Base-by-base conservation (phyloP, 495 filamentous ascomycete species). In the Evernia prunastri region DNA sequence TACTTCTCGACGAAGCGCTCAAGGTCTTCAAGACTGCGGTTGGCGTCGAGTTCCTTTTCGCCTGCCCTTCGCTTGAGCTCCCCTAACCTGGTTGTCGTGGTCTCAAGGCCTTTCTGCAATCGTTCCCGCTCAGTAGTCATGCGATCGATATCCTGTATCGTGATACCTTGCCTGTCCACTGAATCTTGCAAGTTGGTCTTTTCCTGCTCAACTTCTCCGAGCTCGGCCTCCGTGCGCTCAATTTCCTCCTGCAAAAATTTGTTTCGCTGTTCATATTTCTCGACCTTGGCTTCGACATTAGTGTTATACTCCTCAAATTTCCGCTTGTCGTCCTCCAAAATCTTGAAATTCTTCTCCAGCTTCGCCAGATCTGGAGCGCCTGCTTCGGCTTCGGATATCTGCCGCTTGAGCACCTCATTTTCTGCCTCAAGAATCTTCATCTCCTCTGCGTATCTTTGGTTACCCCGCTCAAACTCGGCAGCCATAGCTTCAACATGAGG, bases 71-170 rank as follows among this genome's bases (percentile, higher is more conserved):
- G 82, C 72, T 95, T 93, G 17, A 86, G 81, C 65, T 97, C 94
- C 63, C 93, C 90, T 2, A 96, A 80, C 62, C 90, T 81, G 65
- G 79, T 75, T 25, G 82, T 78, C 0, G 91, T 88, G 15, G 87
- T 81, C 63, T 95, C 89, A 58, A 96, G 86, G 45, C 84, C 88
- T 69, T 87, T 93, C 59, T 94, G 89, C 39, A 97, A 82, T 17
- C 95, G 87, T 71, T 97, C 94, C 39, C 92, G 86, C 73, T 97
- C 94, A 27, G 87, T 86, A 67, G 90, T 96, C 93, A 99, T 96
- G 70, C 92, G 92, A 80, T 99, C 94, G 73, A 99, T 97, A 79
- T 97, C 95, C 73, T 90, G 87, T 70, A 95, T 92, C 56, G 90
- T 94, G 68, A 99, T 91, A 6, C 93, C 94, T 71, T 95, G 90